Conservation (phyloP, 345 rosid species). For the Lepidium didymum region DNA sequence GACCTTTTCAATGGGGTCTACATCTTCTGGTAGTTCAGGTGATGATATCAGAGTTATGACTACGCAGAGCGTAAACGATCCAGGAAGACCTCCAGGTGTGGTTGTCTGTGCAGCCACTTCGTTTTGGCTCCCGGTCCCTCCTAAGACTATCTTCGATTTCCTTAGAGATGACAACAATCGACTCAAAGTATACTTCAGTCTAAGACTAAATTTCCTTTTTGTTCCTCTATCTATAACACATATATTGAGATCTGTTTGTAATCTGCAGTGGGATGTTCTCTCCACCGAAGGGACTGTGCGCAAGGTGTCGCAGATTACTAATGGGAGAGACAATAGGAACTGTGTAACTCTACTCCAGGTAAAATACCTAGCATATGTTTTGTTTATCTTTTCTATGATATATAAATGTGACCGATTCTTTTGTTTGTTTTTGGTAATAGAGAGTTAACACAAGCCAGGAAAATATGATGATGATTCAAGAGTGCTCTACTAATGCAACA, state of each 20-base stretch:
- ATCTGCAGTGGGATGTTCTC: slow-evolving; percentile 86
- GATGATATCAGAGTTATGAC: slow-evolving; percentile 83
- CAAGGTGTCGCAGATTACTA: slow-evolving; percentile 78
- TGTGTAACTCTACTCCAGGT: slow-evolving; percentile 74
- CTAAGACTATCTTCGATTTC: slow-evolving; percentile 60
- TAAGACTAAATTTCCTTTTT: not conserved
- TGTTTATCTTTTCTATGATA: not conserved
- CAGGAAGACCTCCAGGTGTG: slow-evolving; percentile 81
- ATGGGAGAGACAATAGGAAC: slow-evolving; percentile 78
- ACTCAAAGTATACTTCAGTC: slow-evolving; percentile 40
- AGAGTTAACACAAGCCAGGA: slow-evolving; percentile 37
- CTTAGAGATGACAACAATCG: slow-evolving; percentile 76
- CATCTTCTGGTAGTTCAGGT: slow-evolving; percentile 53
- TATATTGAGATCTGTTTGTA: not conserved
- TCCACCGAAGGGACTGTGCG: slow-evolving; percentile 55
- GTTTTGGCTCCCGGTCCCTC: slow-evolving; percentile 84
- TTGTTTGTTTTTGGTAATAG: slow-evolving; percentile 20
- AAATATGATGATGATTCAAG: slow-evolving; percentile 61
- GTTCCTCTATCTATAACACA: not conserved
- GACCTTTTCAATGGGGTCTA: slow-evolving; percentile 64
- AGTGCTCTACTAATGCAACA: slow-evolving; percentile 46
- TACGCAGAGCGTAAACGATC: slow-evolving; percentile 62
- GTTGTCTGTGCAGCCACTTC: slow-evolving; percentile 87
- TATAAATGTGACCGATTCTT: not conserved
- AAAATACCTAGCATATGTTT: slow-evolving; percentile 25